Percentiles rank a stretch among this genome's conserved stretches.
These are phyloP conservation scores for Simplicillium aogashimaense DNA, from an alignment of 2,329 filamentous ascomycete species.

Conservation along the genomic window DNA sequence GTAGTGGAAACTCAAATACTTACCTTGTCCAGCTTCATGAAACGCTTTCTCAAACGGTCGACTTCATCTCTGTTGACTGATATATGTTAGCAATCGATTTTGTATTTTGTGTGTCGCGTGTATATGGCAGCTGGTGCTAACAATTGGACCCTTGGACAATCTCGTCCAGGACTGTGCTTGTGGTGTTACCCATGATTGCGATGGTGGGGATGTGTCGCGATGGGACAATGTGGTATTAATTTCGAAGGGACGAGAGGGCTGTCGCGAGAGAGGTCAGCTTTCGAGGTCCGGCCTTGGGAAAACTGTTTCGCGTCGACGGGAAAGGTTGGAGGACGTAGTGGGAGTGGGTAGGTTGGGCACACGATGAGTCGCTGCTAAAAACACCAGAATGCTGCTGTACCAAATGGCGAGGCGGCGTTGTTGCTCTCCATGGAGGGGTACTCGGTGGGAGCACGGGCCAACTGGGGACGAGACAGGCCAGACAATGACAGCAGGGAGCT, in stretches of 20 bases:
- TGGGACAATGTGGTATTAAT: no score
- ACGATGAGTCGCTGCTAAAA: no score
- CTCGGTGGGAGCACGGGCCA: no score
- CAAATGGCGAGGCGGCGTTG: no score
- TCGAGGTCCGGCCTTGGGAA: slow-evolving; percentile 1
- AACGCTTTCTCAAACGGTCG: slow-evolving; percentile 87
- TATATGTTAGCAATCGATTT: neutral
- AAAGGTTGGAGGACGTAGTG: neutral
- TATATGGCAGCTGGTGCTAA: slow-evolving; percentile 27
- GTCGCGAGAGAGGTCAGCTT: neutral
- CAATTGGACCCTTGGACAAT: slow-evolving; percentile 97
- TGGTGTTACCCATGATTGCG: slow-evolving; percentile 54
- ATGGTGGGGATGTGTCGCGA: no score
- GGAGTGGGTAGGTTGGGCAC: neutral
- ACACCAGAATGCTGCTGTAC: no score
- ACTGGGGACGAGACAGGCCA: no score
- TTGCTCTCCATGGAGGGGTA: no score
- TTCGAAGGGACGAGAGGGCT: slow-evolving; percentile 2
- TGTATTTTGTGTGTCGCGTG: neutral
- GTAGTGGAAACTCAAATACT: slow-evolving; percentile 11
- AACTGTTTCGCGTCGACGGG: no score
- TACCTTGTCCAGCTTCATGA: slow-evolving; percentile 99
- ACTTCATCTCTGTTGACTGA: slow-evolving; percentile 95
- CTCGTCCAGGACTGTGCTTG: slow-evolving; percentile 75
- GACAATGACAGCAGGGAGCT: no score